A percentile compares a stretch with the other conserved stretches of the same genome.
phyloP scores from a whole-genome alignment of 371 early-diverging fungal genomes.

The Mucor racemosus region DNA sequence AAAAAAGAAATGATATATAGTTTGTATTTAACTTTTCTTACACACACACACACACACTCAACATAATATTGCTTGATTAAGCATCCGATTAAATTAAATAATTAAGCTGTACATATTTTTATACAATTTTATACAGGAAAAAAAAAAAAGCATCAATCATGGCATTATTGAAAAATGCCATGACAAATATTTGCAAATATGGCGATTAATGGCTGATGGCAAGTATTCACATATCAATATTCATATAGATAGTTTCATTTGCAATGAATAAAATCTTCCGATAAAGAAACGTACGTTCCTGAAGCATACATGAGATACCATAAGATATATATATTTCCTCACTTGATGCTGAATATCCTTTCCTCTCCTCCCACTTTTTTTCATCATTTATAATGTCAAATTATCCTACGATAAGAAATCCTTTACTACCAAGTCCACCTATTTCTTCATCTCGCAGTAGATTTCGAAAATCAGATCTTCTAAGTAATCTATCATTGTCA shows the following conservation, averaged over 20 bases:
- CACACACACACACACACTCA: not conserved
- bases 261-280: slow-evolving; percentile 9
- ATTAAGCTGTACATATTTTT: not conserved
- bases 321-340: not conserved
- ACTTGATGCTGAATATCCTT: not conserved
- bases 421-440: slow-evolving; percentile 35
- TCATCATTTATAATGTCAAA: slow-evolving; percentile 17
- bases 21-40: not conserved
- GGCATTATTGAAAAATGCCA: not conserved
- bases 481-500: slow-evolving; percentile 27
- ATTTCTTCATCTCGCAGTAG: slow-evolving; percentile 12
- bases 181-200: no score
- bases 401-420: slow-evolving; percentile 33
- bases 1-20: slow-evolving; percentile 7
- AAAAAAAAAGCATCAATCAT: not conserved
- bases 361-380: not conserved
- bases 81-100: not conserved
- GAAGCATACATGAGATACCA: not conserved
- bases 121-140: no score
- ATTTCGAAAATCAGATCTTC: slow-evolving; percentile 16
- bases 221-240: not conserved
- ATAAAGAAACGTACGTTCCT: slow-evolving; percentile 2
- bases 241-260: not conserved
- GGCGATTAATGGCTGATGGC: no score
- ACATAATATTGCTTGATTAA: not conserved